Conservation (phyloP, 2,329 filamentous ascomycete species). For the Pseudogymnoascus sp. region DNA sequence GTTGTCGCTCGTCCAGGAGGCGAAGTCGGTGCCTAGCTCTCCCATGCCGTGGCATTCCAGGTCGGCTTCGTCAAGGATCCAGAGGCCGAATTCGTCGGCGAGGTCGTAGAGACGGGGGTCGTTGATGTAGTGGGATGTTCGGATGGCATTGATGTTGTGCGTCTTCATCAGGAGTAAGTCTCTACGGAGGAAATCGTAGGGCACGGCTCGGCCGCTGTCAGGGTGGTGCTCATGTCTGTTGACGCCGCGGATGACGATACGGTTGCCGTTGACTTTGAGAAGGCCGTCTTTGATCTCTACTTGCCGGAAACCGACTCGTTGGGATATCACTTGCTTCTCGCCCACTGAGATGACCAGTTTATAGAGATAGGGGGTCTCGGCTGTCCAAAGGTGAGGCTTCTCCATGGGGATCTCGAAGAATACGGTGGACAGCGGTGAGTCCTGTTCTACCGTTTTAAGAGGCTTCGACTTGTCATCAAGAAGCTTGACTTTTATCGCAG, state of each 20-base stretch:
- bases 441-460: constrained; percentile 9
- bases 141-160: constrained; percentile 62
- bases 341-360: constrained; percentile 42
- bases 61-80: constrained; percentile 53
- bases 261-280: constrained; percentile 45
- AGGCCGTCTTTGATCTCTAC: constrained; percentile 45
- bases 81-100: constrained; percentile 56
- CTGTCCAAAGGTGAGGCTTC: constrained; percentile 57
- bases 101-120: constrained; percentile 54
- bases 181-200: constrained; percentile 41
- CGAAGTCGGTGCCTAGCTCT: constrained; percentile 37
- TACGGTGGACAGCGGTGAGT: constrained; percentile 4
- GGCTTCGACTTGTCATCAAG: constrained; percentile 22
- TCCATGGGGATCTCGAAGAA: constrained; percentile 32
- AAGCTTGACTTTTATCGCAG: constrained; percentile 34
- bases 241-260: constrained; percentile 46
- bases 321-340: constrained; percentile 31
- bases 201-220: constrained; percentile 42
- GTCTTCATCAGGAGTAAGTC: constrained; percentile 49
- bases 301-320: constrained; percentile 46
- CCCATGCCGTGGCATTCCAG: constrained; percentile 48
- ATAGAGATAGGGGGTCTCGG: constrained; percentile 59
- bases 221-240: constrained; percentile 52
- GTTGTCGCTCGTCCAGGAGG: constrained; percentile 43
- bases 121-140: constrained; percentile 60